Percentiles rank a stretch among this genome's conserved stretches.
Evolutionary conservation across 164 flowering plant species (phyloP).

Genomic region (Buxus sempervirens): DNA sequence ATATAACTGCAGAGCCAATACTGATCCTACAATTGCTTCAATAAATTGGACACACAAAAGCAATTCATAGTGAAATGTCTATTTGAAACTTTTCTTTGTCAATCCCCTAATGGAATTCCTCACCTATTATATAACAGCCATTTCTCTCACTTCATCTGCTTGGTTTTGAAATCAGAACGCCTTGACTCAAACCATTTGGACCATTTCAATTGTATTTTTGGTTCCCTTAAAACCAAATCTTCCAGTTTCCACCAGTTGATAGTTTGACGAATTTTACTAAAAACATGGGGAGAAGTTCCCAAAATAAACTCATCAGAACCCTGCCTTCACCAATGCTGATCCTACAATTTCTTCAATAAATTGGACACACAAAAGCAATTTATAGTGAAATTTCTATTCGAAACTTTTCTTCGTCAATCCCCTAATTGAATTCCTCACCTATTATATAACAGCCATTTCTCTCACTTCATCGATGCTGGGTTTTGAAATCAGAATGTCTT

Average conservation of each 20-base stretch:
- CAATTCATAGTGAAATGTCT: not conserved
- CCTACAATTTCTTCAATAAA: too few species aligned
- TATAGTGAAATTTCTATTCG: too few species aligned
- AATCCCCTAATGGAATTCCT: not conserved
- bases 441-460: not conserved
- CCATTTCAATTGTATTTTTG: not conserved
- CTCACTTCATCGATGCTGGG: not conserved
- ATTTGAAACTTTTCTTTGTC: not conserved
- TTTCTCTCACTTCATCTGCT: not conserved
- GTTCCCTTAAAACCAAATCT: not conserved
- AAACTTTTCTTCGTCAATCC: not conserved
- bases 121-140: not conserved
- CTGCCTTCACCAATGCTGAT: too few species aligned
- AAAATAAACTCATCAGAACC: too few species aligned
- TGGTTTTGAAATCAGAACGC: not conserved
- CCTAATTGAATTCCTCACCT: not conserved
- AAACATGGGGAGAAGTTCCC: too few species aligned
- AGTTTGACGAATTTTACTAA: too few species aligned
- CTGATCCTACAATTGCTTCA: not conserved
- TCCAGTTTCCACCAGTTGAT: too few species aligned
- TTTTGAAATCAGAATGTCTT: not conserved
- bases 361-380: too few species aligned
- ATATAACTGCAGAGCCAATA: not conserved
- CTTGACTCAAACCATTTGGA: not conserved
- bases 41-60: not conserved